Evolutionary conservation across 169 alveolate species (phyloP), one percentile per base, ranked within the genome.

Genomic region (Cryptosporidium ryanae): DNA sequence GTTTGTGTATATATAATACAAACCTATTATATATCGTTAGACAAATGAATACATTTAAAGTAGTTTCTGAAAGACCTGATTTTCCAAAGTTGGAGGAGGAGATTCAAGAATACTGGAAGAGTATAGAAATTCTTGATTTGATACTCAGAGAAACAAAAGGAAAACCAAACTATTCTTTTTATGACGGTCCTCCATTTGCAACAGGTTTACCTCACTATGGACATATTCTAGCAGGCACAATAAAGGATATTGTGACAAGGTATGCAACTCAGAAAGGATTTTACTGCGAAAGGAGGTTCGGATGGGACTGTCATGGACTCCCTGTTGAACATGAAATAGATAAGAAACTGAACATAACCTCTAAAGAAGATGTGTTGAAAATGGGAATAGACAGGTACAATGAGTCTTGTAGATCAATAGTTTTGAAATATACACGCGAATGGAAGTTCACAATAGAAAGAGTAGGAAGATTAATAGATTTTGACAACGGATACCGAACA

Each of bases 221-320:
- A 10, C 99, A 98, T 93, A 95, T 98, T 46, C 96, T 97, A 18
- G 99, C 99, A n/a, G 99, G 99, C 10, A 97, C 99, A 12, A 96
- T 97, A 65, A 97, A 97, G 98, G 99, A 98, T 91, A 98, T 97
- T 13, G 99, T 98, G 13, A 97, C 99, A 1, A 94, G 99, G 65
- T 98, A 97, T 90, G 98, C 99, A 65, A 96, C 98, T 63, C 98
- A 97, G 92, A 95, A 96, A 10, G 99, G 99, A 12, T 95, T 93
- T 90, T 94, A 95, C 82, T 99, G 97, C 4, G 99, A 96, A 70
- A 93, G 99, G 83, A 92, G 99, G 68, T 98, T 98, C 82, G 99
- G 99, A 8, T 98, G 99, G 99, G 99, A 98, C 90, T 98, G 99
- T 91, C 99, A 98, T 90, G 99, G 99, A 18, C 97, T 98, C 25